Base-by-base conservation (phyloP, 2,329 filamentous ascomycete genomes). In the Didymella keratinophila region DNA sequence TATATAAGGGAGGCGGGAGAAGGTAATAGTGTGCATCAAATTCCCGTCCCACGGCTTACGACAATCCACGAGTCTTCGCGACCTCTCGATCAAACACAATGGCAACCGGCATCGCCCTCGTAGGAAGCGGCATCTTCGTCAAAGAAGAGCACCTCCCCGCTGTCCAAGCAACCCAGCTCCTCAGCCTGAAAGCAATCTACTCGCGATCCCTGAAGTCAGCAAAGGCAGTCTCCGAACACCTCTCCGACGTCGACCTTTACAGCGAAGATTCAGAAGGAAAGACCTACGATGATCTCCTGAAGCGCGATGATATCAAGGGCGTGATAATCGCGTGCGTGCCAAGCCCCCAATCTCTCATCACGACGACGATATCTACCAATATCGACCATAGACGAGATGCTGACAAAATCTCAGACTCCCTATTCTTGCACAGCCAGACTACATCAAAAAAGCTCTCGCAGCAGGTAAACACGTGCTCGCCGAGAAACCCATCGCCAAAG, bases 381-480 rank as follows among this genome's bases (percentile, higher is more conserved):
- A n/a, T 30, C 9, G 28, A 30, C 7, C 10, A 30, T 30, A n/a
- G 9, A 30, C 4, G 10, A 11, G 8, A n/a, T 32, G n/a, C 49
- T 44, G 5, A 48, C 11, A 7, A 61, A n/a, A n/a, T 2, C 61
- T 74, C 25, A 82, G 81, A 3, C 79, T 91, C 36, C 88, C 88
- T 32, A 91, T 91, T 69, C 70, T 81, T 46, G 78, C 78, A 36
- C 88, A 90, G 71, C 85, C 87, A 2, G 75, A 75, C 12, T 83
- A 84, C 66, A 84, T 90, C 67, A 80, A 84, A 61, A 80, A 82
- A 61, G 86, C 85, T 0, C 77, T 90, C 18, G 70, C 76, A n/a
- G 87, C 87, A 1, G 87, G 87, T 25, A 91, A 91, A 75, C 87
- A 90, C 69, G 88, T 91, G 8, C 79, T 91, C 2, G 85, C 85